Evolutionary conservation across 257 asterid genomes (phyloP).

Genomic region (Lavandula angustifolia): DNA sequence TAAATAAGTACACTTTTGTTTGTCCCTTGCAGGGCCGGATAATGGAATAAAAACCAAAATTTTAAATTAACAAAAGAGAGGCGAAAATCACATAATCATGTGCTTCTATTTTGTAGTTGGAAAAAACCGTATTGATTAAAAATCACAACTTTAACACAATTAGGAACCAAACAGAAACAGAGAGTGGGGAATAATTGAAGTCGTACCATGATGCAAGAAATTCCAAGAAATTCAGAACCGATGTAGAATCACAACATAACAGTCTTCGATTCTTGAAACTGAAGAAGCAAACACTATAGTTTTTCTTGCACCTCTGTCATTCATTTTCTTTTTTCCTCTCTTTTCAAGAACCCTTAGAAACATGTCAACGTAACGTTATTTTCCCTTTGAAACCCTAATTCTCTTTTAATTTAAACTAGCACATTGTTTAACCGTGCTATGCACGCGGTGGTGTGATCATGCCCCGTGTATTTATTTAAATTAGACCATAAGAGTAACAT

Average conservation of each 20-base stretch:
- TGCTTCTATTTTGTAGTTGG: not conserved
- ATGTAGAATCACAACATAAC: not conserved
- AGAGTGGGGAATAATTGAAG: not conserved
- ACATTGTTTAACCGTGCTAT: too few relatives aligned
- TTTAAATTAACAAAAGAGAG: not conserved
- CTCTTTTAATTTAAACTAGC: too few relatives aligned
- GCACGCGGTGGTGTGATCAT: too few relatives aligned
- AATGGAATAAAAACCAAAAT: not conserved
- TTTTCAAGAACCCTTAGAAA: too few relatives aligned
- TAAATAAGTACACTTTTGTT: not conserved
- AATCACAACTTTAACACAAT: not conserved
- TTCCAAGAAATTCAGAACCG: not conserved
- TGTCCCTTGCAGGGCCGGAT: not conserved
- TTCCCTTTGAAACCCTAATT: too few relatives aligned
- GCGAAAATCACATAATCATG: not conserved
- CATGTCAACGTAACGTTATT: too few relatives aligned
- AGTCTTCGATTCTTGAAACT: slow-evolving; percentile 2
- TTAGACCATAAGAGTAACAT: too few relatives aligned
- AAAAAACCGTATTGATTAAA: not conserved
- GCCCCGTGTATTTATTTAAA: too few relatives aligned
- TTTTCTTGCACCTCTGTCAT: not conserved
- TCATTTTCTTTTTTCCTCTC: too few relatives aligned
- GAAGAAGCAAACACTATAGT: not conserved
- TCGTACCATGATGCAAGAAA: slow-evolving; percentile 25
- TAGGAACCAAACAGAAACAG: not conserved